Base-by-base conservation (phyloP, 208 protist genomes). In the Trypanosoma vivax region DNA sequence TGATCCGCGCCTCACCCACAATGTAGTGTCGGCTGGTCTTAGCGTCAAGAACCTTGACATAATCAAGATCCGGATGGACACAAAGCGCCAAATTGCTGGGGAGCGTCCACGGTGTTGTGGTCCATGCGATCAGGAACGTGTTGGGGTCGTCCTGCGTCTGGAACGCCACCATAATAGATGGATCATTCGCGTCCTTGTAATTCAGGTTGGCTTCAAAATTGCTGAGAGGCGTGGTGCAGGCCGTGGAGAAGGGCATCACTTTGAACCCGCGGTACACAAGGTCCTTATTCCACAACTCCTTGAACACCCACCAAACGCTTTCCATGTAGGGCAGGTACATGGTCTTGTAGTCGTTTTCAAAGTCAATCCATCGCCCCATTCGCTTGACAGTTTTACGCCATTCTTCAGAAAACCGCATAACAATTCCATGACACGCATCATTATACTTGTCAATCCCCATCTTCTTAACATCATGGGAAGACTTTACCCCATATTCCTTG, bases 91-190 rank as follows among this genome's bases (percentile, higher is more conserved):
- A 70, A 79, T 99, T 99, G 52, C 85, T 97, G 9, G 98, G 98
- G 11, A 99, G 83, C 7, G 98, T 99, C 98, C 99, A 99, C 24
- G 98, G 99, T 23, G 99, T 99, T 5, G 99, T 99, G 0, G 99
- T 99, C 98, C 98, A 99, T 9, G 98, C 98, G 0, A 99, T 40
- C n/a, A 99, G 65, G 52, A 60, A 67, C 48, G 79, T 51, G 83
- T 95, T 70, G 45, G 65, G 66, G 49, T 97, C 91, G 14, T 79
- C 73, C 3, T 78, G 60, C 9, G 93, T 41, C 42, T 90, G 92
- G 74, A 99, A 99, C 11, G 81, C 62, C 19, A 97, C 76, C 14
- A 90, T 84, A 2, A 97, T 74, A 29, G 85, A 78, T 14, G 96
- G 95, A 70, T 99, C 99, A 23, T 54, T 71, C 11, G 98, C 97